Percentiles rank a stretch among this genome's conserved stretches.
Conservation (phyloP, 139 green algal species). For the Chlamydomonas asymmetrica region DNA sequence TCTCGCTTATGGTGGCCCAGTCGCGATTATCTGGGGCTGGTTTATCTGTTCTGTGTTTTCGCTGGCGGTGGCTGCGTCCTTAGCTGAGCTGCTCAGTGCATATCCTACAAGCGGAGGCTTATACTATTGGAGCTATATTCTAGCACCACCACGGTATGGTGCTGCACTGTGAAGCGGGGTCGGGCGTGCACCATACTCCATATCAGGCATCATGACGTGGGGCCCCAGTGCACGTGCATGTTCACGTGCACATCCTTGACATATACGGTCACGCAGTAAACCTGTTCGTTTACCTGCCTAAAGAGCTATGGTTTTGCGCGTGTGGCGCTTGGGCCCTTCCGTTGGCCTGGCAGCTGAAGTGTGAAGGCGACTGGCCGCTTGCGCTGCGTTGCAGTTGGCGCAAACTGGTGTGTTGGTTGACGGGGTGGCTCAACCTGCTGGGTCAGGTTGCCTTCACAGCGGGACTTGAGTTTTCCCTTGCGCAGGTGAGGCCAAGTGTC, state of each 20-base stretch:
- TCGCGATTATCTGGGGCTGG: slow-evolving; percentile 59
- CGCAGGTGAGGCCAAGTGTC: no score
- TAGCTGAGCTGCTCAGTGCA: slow-evolving; percentile 53
- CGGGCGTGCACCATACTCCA: background rate
- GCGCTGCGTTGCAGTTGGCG: slow-evolving; percentile 14
- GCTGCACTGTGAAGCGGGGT: background rate
- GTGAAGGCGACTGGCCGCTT: no score
- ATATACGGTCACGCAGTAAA: background rate
- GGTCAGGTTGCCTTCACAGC: slow-evolving; percentile 34
- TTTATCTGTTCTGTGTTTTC: slow-evolving; percentile 28
- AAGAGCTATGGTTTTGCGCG: background rate
- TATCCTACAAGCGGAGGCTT: slow-evolving; percentile 44
- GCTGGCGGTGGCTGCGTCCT: slow-evolving; percentile 33
- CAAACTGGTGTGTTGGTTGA: slow-evolving; percentile 15
- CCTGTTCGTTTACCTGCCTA: background rate
- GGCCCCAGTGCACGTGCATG: background rate
- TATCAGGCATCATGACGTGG: background rate
- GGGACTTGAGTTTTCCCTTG: slow-evolving; percentile 28
- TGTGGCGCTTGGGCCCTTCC: no score
- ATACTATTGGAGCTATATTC: slow-evolving; percentile 23
- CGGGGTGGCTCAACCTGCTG: slow-evolving; percentile 54
- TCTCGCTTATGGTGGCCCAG: slow-evolving; percentile 46
- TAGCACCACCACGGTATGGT: background rate
- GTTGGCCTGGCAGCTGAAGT: background rate
- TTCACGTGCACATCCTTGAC: background rate